Evolutionary conservation across 2,329 filamentous ascomycete species (phyloP).

Genomic region (Colletotrichum sublineola): DNA sequence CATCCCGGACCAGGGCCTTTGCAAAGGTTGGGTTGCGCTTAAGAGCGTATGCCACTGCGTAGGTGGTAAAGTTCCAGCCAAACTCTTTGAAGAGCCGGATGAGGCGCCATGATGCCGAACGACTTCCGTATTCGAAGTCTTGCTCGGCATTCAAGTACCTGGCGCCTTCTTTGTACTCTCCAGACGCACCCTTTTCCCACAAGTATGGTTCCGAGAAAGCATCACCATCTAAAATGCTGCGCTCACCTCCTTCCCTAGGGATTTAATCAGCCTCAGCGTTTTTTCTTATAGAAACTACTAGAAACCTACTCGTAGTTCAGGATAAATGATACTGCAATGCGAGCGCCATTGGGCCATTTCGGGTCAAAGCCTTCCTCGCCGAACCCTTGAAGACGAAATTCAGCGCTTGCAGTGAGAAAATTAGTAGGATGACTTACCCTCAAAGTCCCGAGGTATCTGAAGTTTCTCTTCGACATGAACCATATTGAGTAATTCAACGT

Average conservation of each 20-base stretch:
- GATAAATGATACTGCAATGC: slow-evolving; percentile 45
- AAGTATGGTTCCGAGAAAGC: slow-evolving; percentile 45
- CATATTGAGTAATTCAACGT: neutral
- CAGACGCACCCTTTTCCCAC: slow-evolving; percentile 47
- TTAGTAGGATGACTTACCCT: slow-evolving; percentile 40
- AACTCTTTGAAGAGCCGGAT: slow-evolving; percentile 57
- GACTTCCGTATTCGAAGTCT: slow-evolving; percentile 47
- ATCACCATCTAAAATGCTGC: slow-evolving; percentile 47
- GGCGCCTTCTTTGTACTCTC: slow-evolving; percentile 43
- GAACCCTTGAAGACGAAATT: slow-evolving; percentile 34
- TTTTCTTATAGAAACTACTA: too few relatives aligned
- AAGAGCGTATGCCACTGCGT: slow-evolving; percentile 56
- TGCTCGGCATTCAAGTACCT: slow-evolving; percentile 46
- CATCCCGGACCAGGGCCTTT: slow-evolving; percentile 54
- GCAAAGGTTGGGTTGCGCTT: slow-evolving; percentile 57
- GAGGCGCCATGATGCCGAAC: slow-evolving; percentile 53
- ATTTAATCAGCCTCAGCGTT: neutral
- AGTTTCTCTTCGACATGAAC: slow-evolving; percentile 25
- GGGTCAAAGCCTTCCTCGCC: slow-evolving; percentile 46
- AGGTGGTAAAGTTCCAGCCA: slow-evolving; percentile 58
- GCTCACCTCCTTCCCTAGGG: slow-evolving; percentile 47
- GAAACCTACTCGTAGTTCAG: slow-evolving; percentile 45
- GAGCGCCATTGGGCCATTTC: slow-evolving; percentile 45
- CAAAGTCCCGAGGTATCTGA: slow-evolving; percentile 45
- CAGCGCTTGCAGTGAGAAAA: neutral